These are phyloP conservation scores for Lyophyllum shimeji DNA, from an alignment of 768 basidiomycete genomes.

Conservation along the genomic window DNA sequence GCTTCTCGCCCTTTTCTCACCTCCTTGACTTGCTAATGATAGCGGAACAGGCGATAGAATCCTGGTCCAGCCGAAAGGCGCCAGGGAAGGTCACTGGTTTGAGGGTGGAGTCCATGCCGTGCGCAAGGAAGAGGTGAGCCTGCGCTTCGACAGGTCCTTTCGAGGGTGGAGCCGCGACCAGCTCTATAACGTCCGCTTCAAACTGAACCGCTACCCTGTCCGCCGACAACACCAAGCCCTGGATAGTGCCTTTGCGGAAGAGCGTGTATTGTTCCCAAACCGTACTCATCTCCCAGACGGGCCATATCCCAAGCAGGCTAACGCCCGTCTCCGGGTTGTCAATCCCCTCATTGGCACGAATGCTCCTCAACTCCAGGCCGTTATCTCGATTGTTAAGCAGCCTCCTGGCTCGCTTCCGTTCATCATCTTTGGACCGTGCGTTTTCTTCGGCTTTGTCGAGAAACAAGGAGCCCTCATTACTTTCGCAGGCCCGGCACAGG, in stretches of 20 bases:
- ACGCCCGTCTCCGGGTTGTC: conserved; percentile 23
- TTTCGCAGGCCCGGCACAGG: conserved; percentile 57
- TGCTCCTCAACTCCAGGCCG: conserved; percentile 46
- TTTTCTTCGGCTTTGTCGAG: not conserved
- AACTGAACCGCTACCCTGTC: conserved; percentile 53
- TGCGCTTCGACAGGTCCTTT: conserved; percentile 51
- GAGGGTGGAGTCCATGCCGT: conserved; percentile 60
- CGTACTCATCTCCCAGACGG: conserved; percentile 23
- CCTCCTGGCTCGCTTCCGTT: conserved; percentile 52
- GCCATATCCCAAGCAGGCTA: conserved; percentile 10
- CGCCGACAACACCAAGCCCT: conserved; percentile 62
- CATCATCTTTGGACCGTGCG: conserved; percentile 63
- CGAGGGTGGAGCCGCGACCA: conserved; percentile 29
- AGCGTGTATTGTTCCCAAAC: conserved; percentile 52
- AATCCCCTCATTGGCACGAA: conserved; percentile 49
- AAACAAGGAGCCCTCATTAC: not conserved
- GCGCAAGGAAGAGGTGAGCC: conserved; percentile 45
- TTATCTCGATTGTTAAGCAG: conserved; percentile 43
- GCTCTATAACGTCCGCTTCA: conserved; percentile 53
- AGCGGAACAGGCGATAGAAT: conserved; percentile 50
- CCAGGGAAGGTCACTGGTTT: conserved; percentile 46
- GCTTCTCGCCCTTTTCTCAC: not conserved
- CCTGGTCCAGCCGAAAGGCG: conserved; percentile 43
- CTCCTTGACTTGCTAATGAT: not conserved
- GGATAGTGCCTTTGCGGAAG: conserved; percentile 40